Base-by-base conservation (phyloP, 2,329 filamentous ascomycete genomes). In the Pseudocercospora musae region DNA sequence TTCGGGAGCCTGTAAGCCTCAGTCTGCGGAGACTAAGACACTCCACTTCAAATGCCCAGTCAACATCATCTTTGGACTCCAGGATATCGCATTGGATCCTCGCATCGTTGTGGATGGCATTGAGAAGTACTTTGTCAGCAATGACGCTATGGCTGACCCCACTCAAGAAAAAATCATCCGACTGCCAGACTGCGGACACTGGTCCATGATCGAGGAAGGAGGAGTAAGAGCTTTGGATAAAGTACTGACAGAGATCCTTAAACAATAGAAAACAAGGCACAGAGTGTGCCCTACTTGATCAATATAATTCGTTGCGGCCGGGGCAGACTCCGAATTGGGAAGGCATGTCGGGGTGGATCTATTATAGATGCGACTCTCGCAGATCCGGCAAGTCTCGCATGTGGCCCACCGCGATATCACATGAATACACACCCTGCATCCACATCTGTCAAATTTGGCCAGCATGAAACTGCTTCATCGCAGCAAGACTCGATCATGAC, bases 31-130 rank as follows among this genome's bases (percentile, higher is more conserved):
- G 21, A 23, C 58, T 20, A 46, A 44, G 21, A 13, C 60, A 3
- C 54, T 64, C 21, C 54, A 77, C 2, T 71, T 87, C 21, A 81
- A 80, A 62, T 82, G 81, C 10, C 80, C 79, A 18, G 76, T 81
- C 13, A 85, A 83, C 5, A 70, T 86, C 18, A 64, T 87, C 44
- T 84, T 83, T 75, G 85, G 84, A 1, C 73, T 80, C 66, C 69
- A 77, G 21, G 85, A 87, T 68, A 69, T 75, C 10, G 84, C 83
- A 5, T 77, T 86, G 40, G 79, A 84, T 55, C 73, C 72, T 46
- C 72, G 75, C 11, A 72, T 87, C 27, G 79, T 77, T 25, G 71
- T 86, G 25, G 81, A 84, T 57, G 83, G 83, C 0, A 78, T 85
- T 23, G 76, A 76, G 0, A 81, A 84, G 57, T 85, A 82, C 65